Base-by-base conservation (phyloP, 1,139 yeast species). In the Hyphopichia khmerensis region DNA sequence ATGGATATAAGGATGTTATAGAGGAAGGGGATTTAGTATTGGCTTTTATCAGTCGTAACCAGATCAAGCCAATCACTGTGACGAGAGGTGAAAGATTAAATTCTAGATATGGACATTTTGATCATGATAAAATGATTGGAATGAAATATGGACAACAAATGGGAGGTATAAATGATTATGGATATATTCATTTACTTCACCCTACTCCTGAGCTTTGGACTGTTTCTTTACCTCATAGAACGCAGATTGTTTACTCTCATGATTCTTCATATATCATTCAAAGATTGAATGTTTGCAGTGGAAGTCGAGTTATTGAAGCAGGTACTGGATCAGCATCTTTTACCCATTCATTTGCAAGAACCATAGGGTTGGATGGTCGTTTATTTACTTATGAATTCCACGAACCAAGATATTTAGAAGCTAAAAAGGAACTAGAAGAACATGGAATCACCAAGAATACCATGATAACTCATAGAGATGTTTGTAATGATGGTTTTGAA, bases 161-260 rank as follows among this genome's bases (percentile, higher is more conserved):
- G 62, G 79, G 90, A 4, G 84, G 95, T 27, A 72, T 82, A 6
- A 82, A 81, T 43, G 91, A 90, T 1, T 79, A 80, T 50, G 99
- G 99, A 0, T 95, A 89, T 57, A 80, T 95, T 39, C 96, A 93
- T 59, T 70, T 93, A 26, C 65, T 95, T 39, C 91, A 87, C 45
- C 98, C 99, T 1, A 84, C 96, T 0, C 95, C 99, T 0, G 99
- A 95, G 64, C 68, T 93, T 31, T 95, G 99, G 99, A 87, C 97
- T 0, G 60, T 88, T 26, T 89, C 97, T 0, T 72, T 95, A 39
- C 98, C 99, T 1, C 99, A 95, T 61, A 77, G 99, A 62, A 95
- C 99, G 0, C 99, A 95, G 67, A 93, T 95, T 52, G 98, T 95
- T 0, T 95, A 95, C 60, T 87, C 97, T 0, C 96, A 96, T 8